Conservation (phyloP, 1,284 basidiomycete species). For the Malassezia sympodialis region DNA sequence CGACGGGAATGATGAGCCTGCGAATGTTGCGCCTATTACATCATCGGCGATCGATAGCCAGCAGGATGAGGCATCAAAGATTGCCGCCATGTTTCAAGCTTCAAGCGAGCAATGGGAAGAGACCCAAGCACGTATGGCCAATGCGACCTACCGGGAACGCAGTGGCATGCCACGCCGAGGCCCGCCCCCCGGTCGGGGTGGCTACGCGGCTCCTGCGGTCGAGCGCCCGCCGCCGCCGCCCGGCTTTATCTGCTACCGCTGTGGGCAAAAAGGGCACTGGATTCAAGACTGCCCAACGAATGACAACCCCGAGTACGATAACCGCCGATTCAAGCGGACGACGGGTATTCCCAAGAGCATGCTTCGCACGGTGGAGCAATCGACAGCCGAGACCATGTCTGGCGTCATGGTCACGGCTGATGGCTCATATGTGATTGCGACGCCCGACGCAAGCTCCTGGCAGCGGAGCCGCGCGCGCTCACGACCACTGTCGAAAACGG, state of each 20-base stretch:
- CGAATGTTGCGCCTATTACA: not conserved
- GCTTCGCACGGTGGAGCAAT: constrained; percentile 80
- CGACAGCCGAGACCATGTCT: constrained; percentile 33
- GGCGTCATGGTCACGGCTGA: constrained; percentile 47
- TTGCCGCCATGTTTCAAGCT: constrained; percentile 89
- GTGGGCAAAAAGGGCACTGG: constrained; percentile 91
- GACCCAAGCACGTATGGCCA: constrained; percentile 91
- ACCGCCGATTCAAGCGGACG: constrained; percentile 87
- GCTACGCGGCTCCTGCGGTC: constrained; percentile 4
- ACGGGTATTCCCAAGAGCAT: constrained; percentile 96
- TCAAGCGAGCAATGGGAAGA: constrained; percentile 86
- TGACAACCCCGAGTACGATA: constrained; percentile 85
- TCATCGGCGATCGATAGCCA: constrained; percentile 1
- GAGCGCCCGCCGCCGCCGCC: constrained; percentile 34
- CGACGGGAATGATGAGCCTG: constrained; percentile 63
- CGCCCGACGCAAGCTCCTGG: constrained; percentile 40
- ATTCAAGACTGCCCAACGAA: constrained; percentile 98
- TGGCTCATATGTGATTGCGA: constrained; percentile 44
- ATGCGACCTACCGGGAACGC: constrained; percentile 49
- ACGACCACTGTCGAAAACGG: constrained; percentile 38
- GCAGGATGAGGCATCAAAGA: constrained; percentile 48
- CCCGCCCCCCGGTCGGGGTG: constrained; percentile 46
- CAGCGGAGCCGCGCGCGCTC: constrained; percentile 31
- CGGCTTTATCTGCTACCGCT: constrained; percentile 99
- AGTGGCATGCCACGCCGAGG: constrained; percentile 34